Conservation (phyloP, 116 monocot genomes). For the Iris pallida region DNA sequence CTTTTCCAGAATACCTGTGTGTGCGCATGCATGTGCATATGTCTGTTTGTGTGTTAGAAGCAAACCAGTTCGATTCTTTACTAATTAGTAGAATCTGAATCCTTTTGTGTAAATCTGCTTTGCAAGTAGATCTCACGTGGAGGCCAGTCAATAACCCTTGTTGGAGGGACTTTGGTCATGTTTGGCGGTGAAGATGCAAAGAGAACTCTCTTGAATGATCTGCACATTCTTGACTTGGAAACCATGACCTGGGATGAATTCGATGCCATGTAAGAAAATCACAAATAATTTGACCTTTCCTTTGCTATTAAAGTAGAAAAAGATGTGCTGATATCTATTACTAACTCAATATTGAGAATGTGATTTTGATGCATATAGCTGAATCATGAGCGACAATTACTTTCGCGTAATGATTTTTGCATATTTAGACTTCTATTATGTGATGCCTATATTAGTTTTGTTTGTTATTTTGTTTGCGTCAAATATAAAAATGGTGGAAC, state of each 20-base stretch:
- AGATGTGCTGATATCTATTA: too few relatives aligned
- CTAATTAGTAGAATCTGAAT: background rate
- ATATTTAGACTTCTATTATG: too few relatives aligned
- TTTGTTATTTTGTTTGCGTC: too few relatives aligned
- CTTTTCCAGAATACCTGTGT: background rate
- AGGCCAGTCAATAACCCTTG: slow-evolving; percentile 91
- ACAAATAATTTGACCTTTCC: background rate
- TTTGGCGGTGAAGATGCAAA: slow-evolving; percentile 99
- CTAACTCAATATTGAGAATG: too few relatives aligned
- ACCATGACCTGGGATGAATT: slow-evolving; percentile 99
- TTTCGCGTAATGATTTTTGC: too few relatives aligned
- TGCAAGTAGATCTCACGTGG: slow-evolving; percentile 85
- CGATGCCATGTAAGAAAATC: slow-evolving; percentile 79
- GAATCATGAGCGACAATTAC: too few relatives aligned
- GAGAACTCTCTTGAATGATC: slow-evolving; percentile 92
- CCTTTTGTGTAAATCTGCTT: background rate
- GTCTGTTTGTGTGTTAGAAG: background rate
- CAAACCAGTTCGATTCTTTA: background rate
- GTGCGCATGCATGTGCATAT: background rate
- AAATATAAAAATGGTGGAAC: too few relatives aligned
- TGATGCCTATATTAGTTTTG: too few relatives aligned
- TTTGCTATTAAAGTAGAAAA: background rate
- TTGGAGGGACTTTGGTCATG: slow-evolving; percentile 82
- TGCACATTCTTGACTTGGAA: slow-evolving; percentile 97
- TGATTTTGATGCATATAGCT: too few relatives aligned